Percentiles rank a stretch among this genome's conserved stretches.
Conservation (phyloP, 768 basidiomycete genomes). For the Udeniomyces megalosporus region DNA sequence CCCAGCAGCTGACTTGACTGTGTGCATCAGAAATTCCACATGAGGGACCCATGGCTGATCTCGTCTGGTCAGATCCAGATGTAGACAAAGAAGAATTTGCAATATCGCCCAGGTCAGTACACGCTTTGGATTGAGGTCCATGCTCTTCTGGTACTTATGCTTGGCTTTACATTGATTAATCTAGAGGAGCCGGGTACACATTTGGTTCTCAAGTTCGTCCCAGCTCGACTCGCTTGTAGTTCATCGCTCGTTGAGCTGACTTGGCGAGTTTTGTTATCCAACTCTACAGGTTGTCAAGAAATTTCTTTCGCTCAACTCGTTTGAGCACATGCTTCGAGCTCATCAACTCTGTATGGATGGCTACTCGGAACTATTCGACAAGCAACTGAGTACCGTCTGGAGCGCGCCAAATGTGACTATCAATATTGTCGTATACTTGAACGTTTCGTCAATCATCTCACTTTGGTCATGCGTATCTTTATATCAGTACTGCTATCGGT, state of each 20-base stretch:
- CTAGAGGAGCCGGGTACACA: conserved; percentile 91
- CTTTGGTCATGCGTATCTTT: neutral
- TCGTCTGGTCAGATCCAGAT: conserved; percentile 99
- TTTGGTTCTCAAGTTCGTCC: conserved; percentile 50
- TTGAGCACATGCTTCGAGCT: conserved; percentile 93
- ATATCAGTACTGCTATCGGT: conserved; percentile 33
- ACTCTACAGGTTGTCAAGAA: conserved; percentile 85
- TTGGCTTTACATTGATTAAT: too few relatives aligned
- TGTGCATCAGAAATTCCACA: conserved; percentile 76
- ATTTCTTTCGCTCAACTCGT: conserved; percentile 85
- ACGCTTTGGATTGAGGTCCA: neutral
- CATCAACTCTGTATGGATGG: conserved; percentile 99
- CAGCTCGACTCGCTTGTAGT: too few relatives aligned
- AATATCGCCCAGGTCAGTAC: conserved; percentile 76
- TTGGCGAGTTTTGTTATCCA: too few relatives aligned
- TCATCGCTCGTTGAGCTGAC: too few relatives aligned
- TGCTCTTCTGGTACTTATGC: neutral
- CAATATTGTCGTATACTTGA: neutral
- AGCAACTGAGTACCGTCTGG: conserved; percentile 94
- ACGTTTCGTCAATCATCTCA: neutral
- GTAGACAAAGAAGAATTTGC: conserved; percentile 99
- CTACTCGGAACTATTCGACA: conserved; percentile 90
- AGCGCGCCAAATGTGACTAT: conserved; percentile 61
- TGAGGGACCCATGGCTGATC: conserved; percentile 98
- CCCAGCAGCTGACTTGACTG: neutral